Conservation (phyloP, 73 alveolate species). For the Paramecium octaurelia region DNA sequence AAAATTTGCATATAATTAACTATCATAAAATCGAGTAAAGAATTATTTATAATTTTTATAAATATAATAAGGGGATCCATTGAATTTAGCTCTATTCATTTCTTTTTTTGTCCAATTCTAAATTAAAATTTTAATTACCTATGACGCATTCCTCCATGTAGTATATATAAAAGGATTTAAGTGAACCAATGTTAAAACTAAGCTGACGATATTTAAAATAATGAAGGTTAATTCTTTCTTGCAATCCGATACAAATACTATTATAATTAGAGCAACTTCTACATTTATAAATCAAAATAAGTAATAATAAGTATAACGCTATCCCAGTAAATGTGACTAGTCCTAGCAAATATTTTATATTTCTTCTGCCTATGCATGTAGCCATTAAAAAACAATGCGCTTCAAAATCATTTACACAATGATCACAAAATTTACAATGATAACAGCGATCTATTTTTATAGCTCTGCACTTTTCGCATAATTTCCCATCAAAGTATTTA, state of each 20-base stretch:
- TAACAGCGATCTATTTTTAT: not conserved
- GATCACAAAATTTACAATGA: slow-evolving; percentile 76
- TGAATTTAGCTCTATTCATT: not conserved
- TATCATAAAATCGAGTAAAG: not conserved
- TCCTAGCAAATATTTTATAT: not conserved
- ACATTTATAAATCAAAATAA: not conserved
- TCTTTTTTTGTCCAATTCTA: slow-evolving; percentile 23
- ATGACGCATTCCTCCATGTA: slow-evolving; percentile 7
- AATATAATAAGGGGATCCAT: not conserved
- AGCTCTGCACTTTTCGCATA: not conserved
- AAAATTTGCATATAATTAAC: not conserved
- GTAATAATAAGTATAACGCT: not conserved
- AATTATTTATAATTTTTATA: not conserved
- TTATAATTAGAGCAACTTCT: not conserved
- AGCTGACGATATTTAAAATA: not conserved
- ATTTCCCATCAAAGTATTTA: not conserved
- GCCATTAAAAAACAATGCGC: slow-evolving; percentile 69
- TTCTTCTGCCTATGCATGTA: slow-evolving; percentile 57
- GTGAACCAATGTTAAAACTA: not conserved
- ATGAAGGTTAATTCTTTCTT: not conserved
- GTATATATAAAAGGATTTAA: not conserved
- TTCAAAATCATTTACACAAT: slow-evolving; percentile 93
- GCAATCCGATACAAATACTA: not conserved
- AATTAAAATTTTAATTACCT: not conserved
- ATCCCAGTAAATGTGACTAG: not conserved